A percentile compares a stretch with the other conserved stretches of the same genome.
Conservation (phyloP, 2,329 filamentous ascomycete genomes). For the Aurifilum marmelostoma region DNA sequence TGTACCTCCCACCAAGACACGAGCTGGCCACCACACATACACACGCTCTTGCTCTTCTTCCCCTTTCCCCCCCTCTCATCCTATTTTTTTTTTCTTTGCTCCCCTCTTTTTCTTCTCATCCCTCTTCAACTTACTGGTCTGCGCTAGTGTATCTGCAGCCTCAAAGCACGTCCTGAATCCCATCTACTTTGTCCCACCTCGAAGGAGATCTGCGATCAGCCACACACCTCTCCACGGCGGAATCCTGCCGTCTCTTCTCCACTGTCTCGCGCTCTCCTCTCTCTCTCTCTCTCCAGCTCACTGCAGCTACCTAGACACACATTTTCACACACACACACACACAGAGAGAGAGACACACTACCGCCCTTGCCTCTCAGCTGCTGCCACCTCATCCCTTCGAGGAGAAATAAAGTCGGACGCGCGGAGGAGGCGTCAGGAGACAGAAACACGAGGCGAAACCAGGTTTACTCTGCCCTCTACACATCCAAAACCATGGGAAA, state of each 20-base stretch:
- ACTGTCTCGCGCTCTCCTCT: neutral
- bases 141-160: constrained; percentile 19
- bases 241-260: neutral
- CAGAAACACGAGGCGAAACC: constrained; percentile 2
- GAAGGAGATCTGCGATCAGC: constrained; percentile 21
- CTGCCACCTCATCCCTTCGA: no score
- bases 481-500: constrained; percentile 21
- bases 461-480: no score
- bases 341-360: no score
- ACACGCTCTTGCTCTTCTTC: no score
- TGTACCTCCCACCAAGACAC: neutral
- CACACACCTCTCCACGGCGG: neutral
- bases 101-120: neutral
- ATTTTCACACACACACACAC: no score
- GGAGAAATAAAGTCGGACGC: neutral
- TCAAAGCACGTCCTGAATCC: constrained; percentile 20
- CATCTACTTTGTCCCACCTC: neutral
- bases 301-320: no score
- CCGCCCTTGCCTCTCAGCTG: no score
- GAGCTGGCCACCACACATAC: neutral
- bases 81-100: neutral
- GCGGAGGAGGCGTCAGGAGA: neutral
- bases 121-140: constrained; percentile 1
- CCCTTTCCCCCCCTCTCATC: neutral
- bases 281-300: no score